These are phyloP conservation scores for Kwoniella shivajii DNA, from an alignment of 1,284 basidiomycete species.

Conservation along the genomic window DNA sequence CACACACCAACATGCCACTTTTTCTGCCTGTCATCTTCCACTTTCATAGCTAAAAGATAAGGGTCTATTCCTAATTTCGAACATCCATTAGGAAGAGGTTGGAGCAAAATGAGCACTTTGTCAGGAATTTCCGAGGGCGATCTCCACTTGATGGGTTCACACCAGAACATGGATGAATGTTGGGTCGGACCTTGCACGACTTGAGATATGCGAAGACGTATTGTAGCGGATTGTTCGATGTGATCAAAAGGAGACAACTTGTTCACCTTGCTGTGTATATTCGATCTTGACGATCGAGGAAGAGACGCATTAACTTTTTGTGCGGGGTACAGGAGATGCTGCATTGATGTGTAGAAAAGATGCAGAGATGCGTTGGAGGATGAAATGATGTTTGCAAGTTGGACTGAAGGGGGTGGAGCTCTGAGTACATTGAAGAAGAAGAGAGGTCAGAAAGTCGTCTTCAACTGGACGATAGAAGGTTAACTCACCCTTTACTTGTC, in stretches of 20 bases:
- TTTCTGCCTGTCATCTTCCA: constrained; percentile 11
- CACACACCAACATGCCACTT: constrained; percentile 35
- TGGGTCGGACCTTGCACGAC: constrained; percentile 23
- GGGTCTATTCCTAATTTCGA: constrained; percentile 35
- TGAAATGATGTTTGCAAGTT: constrained; percentile 17
- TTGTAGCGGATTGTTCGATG: constrained; percentile 12
- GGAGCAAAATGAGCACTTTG: constrained; percentile 20
- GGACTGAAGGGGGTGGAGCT: constrained; percentile 22
- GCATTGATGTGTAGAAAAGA: constrained; percentile 47
- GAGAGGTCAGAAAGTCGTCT: not conserved
- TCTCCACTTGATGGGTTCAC: constrained; percentile 12
- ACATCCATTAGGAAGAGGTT: constrained; percentile 30
- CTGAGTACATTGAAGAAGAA: constrained; percentile 6
- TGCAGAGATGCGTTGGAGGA: constrained; percentile 32
- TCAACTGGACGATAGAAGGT: not conserved
- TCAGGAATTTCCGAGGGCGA: not conserved
- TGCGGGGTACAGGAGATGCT: constrained; percentile 31
- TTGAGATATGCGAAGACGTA: constrained; percentile 2
- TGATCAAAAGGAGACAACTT: constrained; percentile 11
- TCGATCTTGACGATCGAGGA: not conserved
- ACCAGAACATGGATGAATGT: constrained; percentile 22
- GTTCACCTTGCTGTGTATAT: not conserved
- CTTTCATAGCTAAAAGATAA: constrained; percentile 15
- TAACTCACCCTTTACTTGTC: constrained; percentile 34
- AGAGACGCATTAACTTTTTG: not conserved